Evolutionary conservation across 164 flowering plant genomes (phyloP).

Genomic region (Macadamia tetraphylla): DNA sequence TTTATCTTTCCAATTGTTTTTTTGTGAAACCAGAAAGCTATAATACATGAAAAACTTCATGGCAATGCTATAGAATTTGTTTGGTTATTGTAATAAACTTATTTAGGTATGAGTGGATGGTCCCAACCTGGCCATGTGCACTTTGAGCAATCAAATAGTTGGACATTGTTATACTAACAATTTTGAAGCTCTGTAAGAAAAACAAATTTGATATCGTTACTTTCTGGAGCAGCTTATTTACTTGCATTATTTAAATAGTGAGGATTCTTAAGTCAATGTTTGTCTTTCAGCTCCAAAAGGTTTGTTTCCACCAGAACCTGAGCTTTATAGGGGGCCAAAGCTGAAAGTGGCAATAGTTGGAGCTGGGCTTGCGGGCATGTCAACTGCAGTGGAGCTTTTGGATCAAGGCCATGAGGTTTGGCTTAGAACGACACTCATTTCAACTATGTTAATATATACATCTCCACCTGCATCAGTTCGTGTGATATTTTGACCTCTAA

Average conservation of each 20-base stretch:
- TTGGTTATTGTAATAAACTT: background rate
- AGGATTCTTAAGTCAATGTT: slow-evolving; percentile 11
- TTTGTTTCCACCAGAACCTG: slow-evolving; percentile 96
- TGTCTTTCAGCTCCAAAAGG: slow-evolving; percentile 85
- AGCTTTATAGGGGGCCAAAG: slow-evolving; percentile 87
- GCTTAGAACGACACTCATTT: background rate
- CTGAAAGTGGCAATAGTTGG: slow-evolving; percentile 97
- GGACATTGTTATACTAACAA: background rate
- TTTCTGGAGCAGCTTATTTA: background rate
- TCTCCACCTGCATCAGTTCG: background rate
- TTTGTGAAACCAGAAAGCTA: no score
- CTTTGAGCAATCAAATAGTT: background rate
- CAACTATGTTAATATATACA: background rate
- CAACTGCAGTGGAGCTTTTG: slow-evolving; percentile 97
- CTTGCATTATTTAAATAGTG: background rate
- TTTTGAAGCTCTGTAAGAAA: background rate
- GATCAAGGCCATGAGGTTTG: slow-evolving; percentile 99
- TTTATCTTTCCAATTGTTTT: no score
- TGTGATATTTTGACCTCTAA: background rate
- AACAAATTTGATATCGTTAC: background rate
- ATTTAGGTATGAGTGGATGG: background rate
- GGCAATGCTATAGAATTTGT: no score
- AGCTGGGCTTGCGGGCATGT: slow-evolving; percentile 99
- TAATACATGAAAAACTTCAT: no score
- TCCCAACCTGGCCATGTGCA: background rate